Percentiles rank a stretch among this genome's conserved stretches.
phyloP scores from a whole-genome alignment of 176 grass and related monocot species.

The Aegilops bicornis region DNA sequence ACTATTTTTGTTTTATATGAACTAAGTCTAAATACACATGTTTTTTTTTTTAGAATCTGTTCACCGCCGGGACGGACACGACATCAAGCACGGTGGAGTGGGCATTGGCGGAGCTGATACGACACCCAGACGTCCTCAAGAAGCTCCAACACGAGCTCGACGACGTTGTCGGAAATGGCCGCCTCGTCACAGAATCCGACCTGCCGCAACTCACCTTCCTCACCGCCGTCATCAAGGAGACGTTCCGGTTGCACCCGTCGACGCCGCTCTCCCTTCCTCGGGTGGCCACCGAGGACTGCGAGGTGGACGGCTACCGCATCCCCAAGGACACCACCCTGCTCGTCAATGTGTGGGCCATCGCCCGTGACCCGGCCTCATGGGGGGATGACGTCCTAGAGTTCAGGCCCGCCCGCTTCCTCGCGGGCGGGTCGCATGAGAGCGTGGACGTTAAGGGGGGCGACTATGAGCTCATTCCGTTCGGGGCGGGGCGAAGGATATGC shows the following conservation, averaged over 20 bases:
- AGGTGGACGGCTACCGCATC: conserved; percentile 45
- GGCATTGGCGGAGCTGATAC: background rate
- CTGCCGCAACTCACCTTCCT: conserved; percentile 13
- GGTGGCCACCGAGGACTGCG: conserved; percentile 40
- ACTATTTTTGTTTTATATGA: too few species aligned
- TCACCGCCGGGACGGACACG: background rate
- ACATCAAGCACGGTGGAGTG: conserved; percentile 12
- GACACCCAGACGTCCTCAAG: background rate
- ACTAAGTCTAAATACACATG: too few species aligned
- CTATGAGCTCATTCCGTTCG: conserved; percentile 63
- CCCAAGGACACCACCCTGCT: conserved; percentile 45
- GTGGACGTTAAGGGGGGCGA: conserved; percentile 54
- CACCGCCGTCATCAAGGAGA: conserved; percentile 57
- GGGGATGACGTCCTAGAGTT: conserved; percentile 28
- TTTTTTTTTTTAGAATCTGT: background rate
- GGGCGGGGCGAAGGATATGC: conserved; percentile 22
- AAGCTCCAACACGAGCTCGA: background rate
- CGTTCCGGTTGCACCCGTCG: conserved; percentile 66
- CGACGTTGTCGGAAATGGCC: background rate
- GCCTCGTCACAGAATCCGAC: background rate
- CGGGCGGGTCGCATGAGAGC: conserved; percentile 7
- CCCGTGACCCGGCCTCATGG: background rate
- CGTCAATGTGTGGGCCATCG: conserved; percentile 24
- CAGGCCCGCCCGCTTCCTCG: conserved; percentile 42
- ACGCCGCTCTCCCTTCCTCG: conserved; percentile 70